Conservation (phyloP, 352 stramenopile species). For the Globisporangium ultimum region DNA sequence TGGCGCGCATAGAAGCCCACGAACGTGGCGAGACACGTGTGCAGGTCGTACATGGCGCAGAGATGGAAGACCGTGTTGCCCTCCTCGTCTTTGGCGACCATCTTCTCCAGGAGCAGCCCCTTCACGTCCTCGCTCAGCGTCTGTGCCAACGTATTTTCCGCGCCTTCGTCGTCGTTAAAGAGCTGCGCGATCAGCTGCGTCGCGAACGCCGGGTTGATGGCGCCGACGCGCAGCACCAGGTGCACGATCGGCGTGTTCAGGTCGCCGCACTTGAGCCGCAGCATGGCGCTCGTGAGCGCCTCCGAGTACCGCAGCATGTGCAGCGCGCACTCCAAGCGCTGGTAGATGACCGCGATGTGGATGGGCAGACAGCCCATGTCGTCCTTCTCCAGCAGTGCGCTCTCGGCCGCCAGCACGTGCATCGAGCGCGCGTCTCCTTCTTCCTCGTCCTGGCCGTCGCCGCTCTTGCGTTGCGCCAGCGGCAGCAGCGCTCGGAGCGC, state of each 20-base stretch:
- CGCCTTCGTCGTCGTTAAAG: constrained; percentile 11
- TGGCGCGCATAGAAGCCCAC: constrained; percentile 44
- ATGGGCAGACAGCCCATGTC: constrained; percentile 82
- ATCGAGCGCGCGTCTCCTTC: constrained; percentile 15
- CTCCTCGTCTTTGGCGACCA: constrained; percentile 61
- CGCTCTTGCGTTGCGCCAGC: constrained; percentile 6
- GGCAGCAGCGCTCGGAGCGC: constrained; percentile 48
- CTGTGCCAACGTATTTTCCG: not conserved
- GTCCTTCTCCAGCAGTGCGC: constrained; percentile 71
- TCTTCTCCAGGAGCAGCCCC: constrained; percentile 45
- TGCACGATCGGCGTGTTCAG: constrained; percentile 68
- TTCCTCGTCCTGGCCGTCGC: constrained; percentile 5
- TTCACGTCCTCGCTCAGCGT: constrained; percentile 30
- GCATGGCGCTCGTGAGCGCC: constrained; percentile 60
- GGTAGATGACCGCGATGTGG: constrained; percentile 67
- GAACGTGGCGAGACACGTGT: constrained; percentile 37
- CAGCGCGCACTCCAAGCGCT: constrained; percentile 32
- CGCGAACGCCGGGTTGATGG: constrained; percentile 50
- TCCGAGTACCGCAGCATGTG: constrained; percentile 65
- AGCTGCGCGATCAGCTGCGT: constrained; percentile 37
- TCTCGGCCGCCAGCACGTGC: constrained; percentile 47
- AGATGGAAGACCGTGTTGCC: constrained; percentile 80
- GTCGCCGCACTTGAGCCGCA: constrained; percentile 60
- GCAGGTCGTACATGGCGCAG: constrained; percentile 65
- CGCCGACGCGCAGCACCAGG: constrained; percentile 59